Evolutionary conservation across 2,329 filamentous ascomycete species (phyloP), one percentile per base, ranked within the genome.

Genomic region (Coniosporium tulheliwenetii): DNA sequence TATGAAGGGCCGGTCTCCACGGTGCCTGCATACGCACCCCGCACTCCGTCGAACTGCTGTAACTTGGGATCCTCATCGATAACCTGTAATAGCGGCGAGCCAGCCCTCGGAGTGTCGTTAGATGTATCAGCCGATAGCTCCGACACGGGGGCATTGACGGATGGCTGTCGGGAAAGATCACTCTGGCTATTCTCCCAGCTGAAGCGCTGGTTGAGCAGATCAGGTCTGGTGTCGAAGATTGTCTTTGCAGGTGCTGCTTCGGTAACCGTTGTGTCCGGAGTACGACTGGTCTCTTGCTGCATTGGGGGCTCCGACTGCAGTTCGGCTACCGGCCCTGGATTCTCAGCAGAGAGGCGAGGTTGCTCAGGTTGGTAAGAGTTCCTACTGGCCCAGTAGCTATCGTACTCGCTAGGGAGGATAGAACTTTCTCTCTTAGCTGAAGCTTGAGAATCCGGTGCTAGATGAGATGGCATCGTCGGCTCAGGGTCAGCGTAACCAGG

Each of bases 401-500:
- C 78, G 49, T 83, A 82, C 36, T 81, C 77, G 44, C 69, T 69
- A 0, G 75, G 70, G 2, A 81, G 61, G 48, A 81, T 78, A 13
- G 69, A 73, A 53, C 77, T 82, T 39, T 79, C 75, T 34, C 73
- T 61, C 16, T 47, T 43, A 8, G 10, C 32, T 5, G 13, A 8
- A 3, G 3, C 10, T 12, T 33, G 32, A 4, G 32, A 4, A 4
- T 3, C 32, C 32, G 32, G 10, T 10, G 10, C 32, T 33, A 13
- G 10, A 33, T 33, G 32, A 13, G 32, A 33, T 12, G 32, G 5
- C 32, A 33, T 13, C 32, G 32, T 33, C 32, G 10, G 10, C 19
- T 26, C 19, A 7, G 19, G 19, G 4, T 26, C 19, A 26, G 19
- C 19, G 7, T 26, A 26, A 26, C 19, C 19, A 26, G 19, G 19